phyloP scores from a whole-genome alignment of 1,139 yeast genomes.

The Scheffersomyces titani region DNA sequence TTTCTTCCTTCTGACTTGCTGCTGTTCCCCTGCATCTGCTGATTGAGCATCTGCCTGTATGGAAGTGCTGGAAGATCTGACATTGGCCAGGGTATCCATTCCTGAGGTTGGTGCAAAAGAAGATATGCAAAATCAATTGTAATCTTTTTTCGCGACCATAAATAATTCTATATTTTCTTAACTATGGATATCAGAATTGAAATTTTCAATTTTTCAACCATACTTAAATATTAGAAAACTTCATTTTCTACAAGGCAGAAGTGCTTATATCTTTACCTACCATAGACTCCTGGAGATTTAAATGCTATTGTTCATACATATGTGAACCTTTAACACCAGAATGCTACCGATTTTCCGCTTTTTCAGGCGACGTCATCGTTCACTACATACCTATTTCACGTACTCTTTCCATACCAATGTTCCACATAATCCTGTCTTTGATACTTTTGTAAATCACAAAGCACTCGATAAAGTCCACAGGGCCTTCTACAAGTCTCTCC shows the following conservation, averaged over 20 bases:
- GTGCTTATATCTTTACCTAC: background rate
- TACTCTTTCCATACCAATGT: background rate
- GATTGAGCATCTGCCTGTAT: background rate
- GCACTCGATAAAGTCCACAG: slow-evolving; percentile 30
- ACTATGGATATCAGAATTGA: background rate
- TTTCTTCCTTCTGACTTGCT: background rate
- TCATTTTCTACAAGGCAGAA: background rate
- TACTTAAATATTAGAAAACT: background rate
- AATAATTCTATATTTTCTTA: background rate
- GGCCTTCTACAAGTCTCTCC: slow-evolving; percentile 18
- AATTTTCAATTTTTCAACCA: background rate
- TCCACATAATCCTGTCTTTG: background rate
- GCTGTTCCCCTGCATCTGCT: background rate
- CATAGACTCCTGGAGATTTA: background rate
- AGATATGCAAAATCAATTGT: background rate
- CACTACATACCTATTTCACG: background rate
- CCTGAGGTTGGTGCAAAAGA: background rate
- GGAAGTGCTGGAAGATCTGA: background rate
- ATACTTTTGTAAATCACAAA: slow-evolving; percentile 3
- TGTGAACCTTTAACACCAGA: background rate
- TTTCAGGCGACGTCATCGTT: background rate
- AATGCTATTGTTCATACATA: background rate
- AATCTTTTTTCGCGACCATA: background rate
- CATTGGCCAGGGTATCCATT: background rate
- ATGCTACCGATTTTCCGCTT: background rate